Conservation (phyloP, 2,329 filamentous ascomycete species). For the Thermomyces lanuginosus region DNA sequence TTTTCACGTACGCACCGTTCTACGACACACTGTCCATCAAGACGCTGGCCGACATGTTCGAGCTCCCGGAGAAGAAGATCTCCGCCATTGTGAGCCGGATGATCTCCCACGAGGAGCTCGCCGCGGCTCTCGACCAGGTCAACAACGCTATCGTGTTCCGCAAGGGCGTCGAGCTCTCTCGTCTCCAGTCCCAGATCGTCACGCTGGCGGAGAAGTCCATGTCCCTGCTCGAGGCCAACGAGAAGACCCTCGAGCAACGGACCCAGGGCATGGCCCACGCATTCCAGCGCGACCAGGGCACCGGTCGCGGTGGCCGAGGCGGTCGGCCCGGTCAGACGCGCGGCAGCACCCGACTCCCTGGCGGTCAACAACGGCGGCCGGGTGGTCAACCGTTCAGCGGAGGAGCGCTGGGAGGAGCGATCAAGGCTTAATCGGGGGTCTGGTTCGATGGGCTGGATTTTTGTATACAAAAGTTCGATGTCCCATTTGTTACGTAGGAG, state of each 20-base stretch:
- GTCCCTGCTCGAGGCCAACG: slow-evolving; percentile 88
- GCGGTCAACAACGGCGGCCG: slow-evolving; percentile 28
- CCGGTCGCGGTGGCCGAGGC: slow-evolving; percentile 49
- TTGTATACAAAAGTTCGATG: slow-evolving; percentile 3
- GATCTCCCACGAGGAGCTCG: slow-evolving; percentile 98
- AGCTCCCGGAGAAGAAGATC: slow-evolving; percentile 79
- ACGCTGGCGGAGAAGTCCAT: slow-evolving; percentile 93
- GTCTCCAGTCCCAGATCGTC: slow-evolving; percentile 85
- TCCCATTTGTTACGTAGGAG: slow-evolving; percentile 10
- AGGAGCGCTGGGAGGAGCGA: slow-evolving; percentile 35
- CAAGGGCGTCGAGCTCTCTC: slow-evolving; percentile 94
- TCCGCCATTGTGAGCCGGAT: slow-evolving; percentile 95
- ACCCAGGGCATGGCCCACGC: slow-evolving; percentile 91
- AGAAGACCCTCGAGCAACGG: slow-evolving; percentile 89
- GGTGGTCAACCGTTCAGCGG: slow-evolving; percentile 35
- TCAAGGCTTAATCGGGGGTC: slow-evolving; percentile 28
- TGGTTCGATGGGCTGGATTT: not conserved
- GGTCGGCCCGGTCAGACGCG: slow-evolving; percentile 22
- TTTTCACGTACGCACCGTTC: slow-evolving; percentile 98
- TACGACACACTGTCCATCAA: slow-evolving; percentile 87
- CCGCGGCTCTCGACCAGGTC: slow-evolving; percentile 91
- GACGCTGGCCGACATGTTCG: slow-evolving; percentile 86
- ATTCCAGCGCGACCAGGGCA: slow-evolving; percentile 80
- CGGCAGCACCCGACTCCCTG: slow-evolving; percentile 21
- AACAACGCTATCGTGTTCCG: slow-evolving; percentile 96